Evolutionary conservation across 2,329 filamentous ascomycete genomes (phyloP).

Genomic region (Aspergillus caelatus): DNA sequence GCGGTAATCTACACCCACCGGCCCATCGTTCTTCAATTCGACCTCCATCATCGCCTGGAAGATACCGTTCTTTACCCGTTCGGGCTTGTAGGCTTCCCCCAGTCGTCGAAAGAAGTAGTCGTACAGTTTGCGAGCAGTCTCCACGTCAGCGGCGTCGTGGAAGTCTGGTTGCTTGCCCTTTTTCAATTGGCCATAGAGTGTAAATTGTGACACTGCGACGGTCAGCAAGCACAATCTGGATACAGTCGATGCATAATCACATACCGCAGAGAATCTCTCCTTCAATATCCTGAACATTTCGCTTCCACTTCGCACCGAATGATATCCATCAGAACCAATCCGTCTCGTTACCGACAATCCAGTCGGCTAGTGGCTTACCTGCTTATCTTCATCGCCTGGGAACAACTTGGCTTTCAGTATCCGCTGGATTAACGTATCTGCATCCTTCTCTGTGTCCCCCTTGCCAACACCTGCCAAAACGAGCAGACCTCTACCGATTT

Average conservation of each 20-base stretch:
- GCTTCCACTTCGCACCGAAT: slow-evolving; percentile 72
- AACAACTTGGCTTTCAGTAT: slow-evolving; percentile 88
- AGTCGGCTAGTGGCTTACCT: slow-evolving; percentile 49
- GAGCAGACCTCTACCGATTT: slow-evolving; percentile 85
- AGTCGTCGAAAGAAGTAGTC: slow-evolving; percentile 80
- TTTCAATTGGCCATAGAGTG: slow-evolving; percentile 86
- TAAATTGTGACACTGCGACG: slow-evolving; percentile 87
- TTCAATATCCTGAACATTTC: slow-evolving; percentile 80
- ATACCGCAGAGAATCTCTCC: slow-evolving; percentile 94
- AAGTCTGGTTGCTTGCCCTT: slow-evolving; percentile 97
- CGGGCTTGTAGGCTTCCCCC: slow-evolving; percentile 68
- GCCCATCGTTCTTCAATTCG: slow-evolving; percentile 82
- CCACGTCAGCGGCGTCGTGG: slow-evolving; percentile 78
- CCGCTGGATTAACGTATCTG: slow-evolving; percentile 79
- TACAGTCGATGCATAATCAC: slow-evolving; percentile 24
- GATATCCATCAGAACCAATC: slow-evolving; percentile 2
- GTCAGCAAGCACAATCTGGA: slow-evolving; percentile 6
- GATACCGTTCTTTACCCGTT: slow-evolving; percentile 88
- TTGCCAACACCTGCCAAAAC: slow-evolving; percentile 91
- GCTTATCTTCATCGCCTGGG: slow-evolving; percentile 75
- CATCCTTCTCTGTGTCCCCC: slow-evolving; percentile 87
- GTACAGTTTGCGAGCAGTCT: slow-evolving; percentile 80
- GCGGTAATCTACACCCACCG: slow-evolving; percentile 65
- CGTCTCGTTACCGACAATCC: neutral
- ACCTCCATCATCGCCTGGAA: slow-evolving; percentile 99